phyloP scores from a whole-genome alignment of 106 monocot genomes.

The Allium fistulosum region DNA sequence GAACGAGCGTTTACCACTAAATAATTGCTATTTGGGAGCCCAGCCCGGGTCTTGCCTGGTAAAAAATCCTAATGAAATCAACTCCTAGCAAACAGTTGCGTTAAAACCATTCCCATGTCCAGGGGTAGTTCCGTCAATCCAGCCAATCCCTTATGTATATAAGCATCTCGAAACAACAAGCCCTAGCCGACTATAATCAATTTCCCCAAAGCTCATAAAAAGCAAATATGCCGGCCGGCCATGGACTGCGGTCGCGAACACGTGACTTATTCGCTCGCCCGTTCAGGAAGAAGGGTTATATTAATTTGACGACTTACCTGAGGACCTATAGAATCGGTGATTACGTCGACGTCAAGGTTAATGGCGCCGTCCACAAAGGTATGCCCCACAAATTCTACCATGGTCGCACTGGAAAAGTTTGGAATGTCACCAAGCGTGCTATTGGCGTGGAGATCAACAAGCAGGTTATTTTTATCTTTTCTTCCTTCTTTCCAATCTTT shows the following conservation, averaged over 20 bases:
- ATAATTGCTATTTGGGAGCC: too few species aligned
- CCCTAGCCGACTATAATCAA: not conserved
- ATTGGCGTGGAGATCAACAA: slow-evolving; percentile 62
- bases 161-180: not conserved
- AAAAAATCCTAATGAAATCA: too few species aligned
- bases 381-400: slow-evolving; percentile 79
- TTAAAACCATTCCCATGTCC: not conserved
- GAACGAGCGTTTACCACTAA: too few species aligned
- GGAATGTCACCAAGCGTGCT: slow-evolving; percentile 63
- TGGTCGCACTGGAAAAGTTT: slow-evolving; percentile 50
- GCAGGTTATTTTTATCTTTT: slow-evolving; percentile 20
- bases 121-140: slow-evolving; percentile 1
- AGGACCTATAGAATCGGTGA: slow-evolving; percentile 58
- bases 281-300: slow-evolving; percentile 69
- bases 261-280: slow-evolving; percentile 45
- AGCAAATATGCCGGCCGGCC: slow-evolving; percentile 36
- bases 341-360: slow-evolving; percentile 57
- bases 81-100: too few species aligned
- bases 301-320: slow-evolving; percentile 52
- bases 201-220: not conserved
- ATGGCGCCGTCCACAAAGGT: slow-evolving; percentile 58
- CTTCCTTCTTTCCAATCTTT: too few species aligned
- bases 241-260: slow-evolving; percentile 41
- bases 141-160: not conserved
- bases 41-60: too few species aligned